Base-by-base conservation (phyloP, 23 red algal genomes). In the Gracilaria vermiculophylla region DNA sequence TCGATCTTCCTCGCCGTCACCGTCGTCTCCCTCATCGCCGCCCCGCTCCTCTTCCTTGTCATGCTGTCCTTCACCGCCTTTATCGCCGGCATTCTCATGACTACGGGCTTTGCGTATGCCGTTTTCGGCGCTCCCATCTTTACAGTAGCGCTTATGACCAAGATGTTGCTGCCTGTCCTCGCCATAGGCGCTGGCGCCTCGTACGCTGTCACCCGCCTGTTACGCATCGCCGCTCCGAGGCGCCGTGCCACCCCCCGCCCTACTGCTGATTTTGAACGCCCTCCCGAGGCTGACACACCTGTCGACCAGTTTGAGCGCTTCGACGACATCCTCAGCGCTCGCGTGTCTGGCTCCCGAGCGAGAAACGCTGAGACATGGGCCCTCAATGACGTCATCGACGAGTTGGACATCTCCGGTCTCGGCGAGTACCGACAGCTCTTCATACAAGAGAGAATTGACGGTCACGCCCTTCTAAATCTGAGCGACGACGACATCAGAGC, bases 391-490 rank as follows among this genome's bases (percentile, higher is more conserved):
- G 84, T 88, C 2, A 70, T 88, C 25, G 84, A 88, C 34, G 84
- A 88, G 54, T 52, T 88, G 6, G 84, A 88, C 37, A 50, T 61
- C 17, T 60, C 45, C 4, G 84, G 84, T 23, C 67, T 88, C 7
- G 84, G 84, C 1, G 69, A 88, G 42, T 88, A 88, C 24, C 47
- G 84, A 16, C 69, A 88, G 69, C 70, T 88, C 15, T 88, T 88
- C 58, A 88, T 88, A 37, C 69, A 88, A 24, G 84, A 88, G 53
- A 43, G 70, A 62, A 88, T 88, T 47, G 84, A 88, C 49, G 84
- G 84, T 32, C 84, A 45, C 50, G 74, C 84, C 27, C 54, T 88
- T 13, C 50, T 88, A 42, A 62, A 29, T 49, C 67, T 88, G 25
- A 88, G 42, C 29, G 84, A 88, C 11, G 69, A 43, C 0, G 84